phyloP scores from a whole-genome alignment of 179 eudicot genomes.

The Beta macrorhiza region DNA sequence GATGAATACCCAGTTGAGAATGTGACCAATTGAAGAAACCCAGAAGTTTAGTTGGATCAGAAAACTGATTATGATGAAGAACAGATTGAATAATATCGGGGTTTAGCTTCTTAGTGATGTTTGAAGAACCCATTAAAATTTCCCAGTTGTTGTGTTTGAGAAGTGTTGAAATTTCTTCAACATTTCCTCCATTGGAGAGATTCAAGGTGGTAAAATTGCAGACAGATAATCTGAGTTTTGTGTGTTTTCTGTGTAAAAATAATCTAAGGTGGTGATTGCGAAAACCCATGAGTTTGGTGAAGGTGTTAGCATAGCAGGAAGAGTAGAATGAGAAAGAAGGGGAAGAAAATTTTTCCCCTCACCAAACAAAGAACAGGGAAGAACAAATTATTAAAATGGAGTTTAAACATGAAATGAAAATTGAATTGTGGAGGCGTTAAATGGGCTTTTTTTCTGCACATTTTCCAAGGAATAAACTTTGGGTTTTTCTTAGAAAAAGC shows the following conservation, averaged over 20 bases:
- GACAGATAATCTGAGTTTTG: slow-evolving; percentile 5
- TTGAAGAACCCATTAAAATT: slow-evolving; percentile 51
- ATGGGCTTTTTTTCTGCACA: not conserved
- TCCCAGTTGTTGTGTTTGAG: slow-evolving; percentile 56
- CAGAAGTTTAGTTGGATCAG: slow-evolving; percentile 55
- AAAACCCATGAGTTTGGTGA: slow-evolving; percentile 23
- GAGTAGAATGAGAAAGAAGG: not conserved
- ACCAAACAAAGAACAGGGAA: not conserved
- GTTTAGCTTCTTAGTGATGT: slow-evolving; percentile 43
- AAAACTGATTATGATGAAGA: slow-evolving; percentile 40
- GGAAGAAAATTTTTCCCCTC: not conserved
- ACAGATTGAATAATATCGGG: slow-evolving; percentile 70
- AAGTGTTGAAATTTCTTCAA: slow-evolving; percentile 46
- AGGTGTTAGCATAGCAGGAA: slow-evolving; percentile 6
- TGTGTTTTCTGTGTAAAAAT: slow-evolving; percentile 3
- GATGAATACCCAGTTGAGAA: slow-evolving; percentile 58
- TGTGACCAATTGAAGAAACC: slow-evolving; percentile 73
- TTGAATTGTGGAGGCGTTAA: not conserved
- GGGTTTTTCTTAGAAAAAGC: no score
- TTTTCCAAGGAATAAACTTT: no score
- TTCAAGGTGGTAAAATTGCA: slow-evolving; percentile 26
- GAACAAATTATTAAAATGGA: not conserved
- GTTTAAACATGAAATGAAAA: not conserved
- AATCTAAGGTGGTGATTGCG: slow-evolving; percentile 14
- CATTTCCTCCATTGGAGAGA: slow-evolving; percentile 28